Evolutionary conservation across 1,284 basidiomycete species (phyloP), one percentile per base, ranked within the genome.

Genomic region (Apiotrichum mycotoxinovorans): DNA sequence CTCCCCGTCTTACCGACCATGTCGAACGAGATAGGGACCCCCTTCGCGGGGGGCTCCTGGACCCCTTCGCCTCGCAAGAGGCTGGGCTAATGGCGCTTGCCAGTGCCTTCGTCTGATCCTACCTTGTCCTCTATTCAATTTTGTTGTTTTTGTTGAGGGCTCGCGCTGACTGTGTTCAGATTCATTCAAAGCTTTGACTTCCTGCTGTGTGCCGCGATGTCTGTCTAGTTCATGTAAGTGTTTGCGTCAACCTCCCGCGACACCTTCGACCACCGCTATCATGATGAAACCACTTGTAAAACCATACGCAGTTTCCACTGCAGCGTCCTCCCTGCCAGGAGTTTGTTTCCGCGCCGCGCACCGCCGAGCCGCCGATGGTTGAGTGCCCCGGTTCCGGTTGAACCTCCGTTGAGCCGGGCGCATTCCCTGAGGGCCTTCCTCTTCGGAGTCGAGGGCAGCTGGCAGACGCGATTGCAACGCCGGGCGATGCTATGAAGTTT

Each of bases 271-370:
- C 18, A 30, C 27, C 40, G 27, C 33, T 34, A 26, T 26, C 33
- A 52, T 67, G 76, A 78, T 76, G 76, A 78, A 73, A 72, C 52
- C 42, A 58, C 58, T 60, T 64, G 62, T 58, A 76, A 76, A 76
- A 75, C 74, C 76, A 78, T 78, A 76, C 76, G 76, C 76, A 78
- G 76, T 78, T 78, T 78, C 74, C 76, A 78, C 76, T 72, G 74
- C 75, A 71, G 72, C 71, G 73, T 75, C 73, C 75, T 74, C 60
- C 72, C 65, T 67, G 70, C 71, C 66, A 66, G 74, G 73, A 73
- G 72, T 75, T 69, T 73, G 70, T 69, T 60, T 64, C 66, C 58
- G 58, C 50, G 60, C 63, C 48, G 61, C 57, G 66, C 69, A 57
- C 67, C 55, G 65, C 46, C 48, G 64, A 62, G 60, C 47, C 62